Evolutionary conservation across 208 protist genomes (phyloP), one percentile per base, ranked within the genome.

Genomic region (Leishmania mexicana): DNA sequence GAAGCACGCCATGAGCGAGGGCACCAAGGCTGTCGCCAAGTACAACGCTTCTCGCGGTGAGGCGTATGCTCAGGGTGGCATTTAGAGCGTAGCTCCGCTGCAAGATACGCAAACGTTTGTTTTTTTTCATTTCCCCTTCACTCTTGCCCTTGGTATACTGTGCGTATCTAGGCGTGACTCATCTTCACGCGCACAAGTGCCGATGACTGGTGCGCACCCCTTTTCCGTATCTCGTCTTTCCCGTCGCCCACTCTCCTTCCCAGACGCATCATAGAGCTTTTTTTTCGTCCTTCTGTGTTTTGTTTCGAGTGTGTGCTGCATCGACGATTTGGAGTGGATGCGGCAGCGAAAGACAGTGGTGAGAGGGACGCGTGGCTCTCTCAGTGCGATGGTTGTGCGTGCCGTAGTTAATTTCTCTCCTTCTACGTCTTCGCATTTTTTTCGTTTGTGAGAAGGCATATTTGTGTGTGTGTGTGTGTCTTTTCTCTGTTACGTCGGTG

Each of bases 1-100:
- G 57, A 99, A 99, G 91, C 99, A 99, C 83, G 99, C 99, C 77
- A 99, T 99, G 88, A 99, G 98, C 65, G 99, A 99, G 92, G 99
- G 99, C 71, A 99, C 98, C 65, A 99, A 99, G 95, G 99, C 99
- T 17, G 99, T 99, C 13, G 98, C 97, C 85, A 99, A 99, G 93
- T 99, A 96, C 86, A 96, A 96, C 84, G 88, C 88, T 4, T 96
- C 92, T 38, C 89, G 93, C 45, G 92, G 94, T 54, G 94, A 96
- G 83, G 87, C 89, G 1, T 94, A 93, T 86, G 83, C 88, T 19
- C 93, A 96, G 88, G 88, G 85, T 40, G 82, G 77, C 24, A 87
- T 93, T 65, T 92, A 90, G 72, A 76, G 45, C 19, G 68, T 1
- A 2, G 68, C 24, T 7, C 11, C 40, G 68, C 68, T 74, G 40